These are phyloP conservation scores for Metarhizium brunneum DNA, from an alignment of 2,329 filamentous ascomycete species.

Conservation along the genomic window DNA sequence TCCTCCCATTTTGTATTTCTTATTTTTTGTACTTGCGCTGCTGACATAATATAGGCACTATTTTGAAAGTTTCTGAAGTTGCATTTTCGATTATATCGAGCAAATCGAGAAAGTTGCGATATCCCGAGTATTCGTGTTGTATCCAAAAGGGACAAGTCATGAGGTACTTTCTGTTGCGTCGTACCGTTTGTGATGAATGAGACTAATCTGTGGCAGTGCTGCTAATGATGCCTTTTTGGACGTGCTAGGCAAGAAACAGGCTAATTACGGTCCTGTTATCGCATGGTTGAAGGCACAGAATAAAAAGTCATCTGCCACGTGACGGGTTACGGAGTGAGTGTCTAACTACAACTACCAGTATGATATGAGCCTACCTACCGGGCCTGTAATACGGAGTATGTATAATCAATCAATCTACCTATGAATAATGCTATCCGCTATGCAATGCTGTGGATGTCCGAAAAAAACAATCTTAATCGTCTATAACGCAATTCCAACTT, in stretches of 20 bases:
- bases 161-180: constrained; percentile 41
- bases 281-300: constrained; percentile 53
- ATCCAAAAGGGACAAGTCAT: constrained; percentile 50
- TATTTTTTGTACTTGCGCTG: neutral
- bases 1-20: neutral
- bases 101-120: constrained; percentile 32
- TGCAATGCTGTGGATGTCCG: neutral
- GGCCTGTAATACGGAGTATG: neutral
- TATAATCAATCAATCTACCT: neutral
- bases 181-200: neutral
- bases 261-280: constrained; percentile 54
- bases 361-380: neutral
- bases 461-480: neutral
- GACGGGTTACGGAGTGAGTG: neutral
- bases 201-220: constrained; percentile 37
- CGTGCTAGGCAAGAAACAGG: constrained; percentile 64
- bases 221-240: constrained; percentile 60
- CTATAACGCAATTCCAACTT: constrained; percentile 26
- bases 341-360: neutral
- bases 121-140: constrained; percentile 46
- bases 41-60: constrained; percentile 39
- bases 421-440: neutral
- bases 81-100: constrained; percentile 56
- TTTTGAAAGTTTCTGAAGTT: constrained; percentile 56
- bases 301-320: constrained; percentile 12